phyloP scores from a whole-genome alignment of 2,329 filamentous ascomycete species.

The Aspergillus texensis region DNA sequence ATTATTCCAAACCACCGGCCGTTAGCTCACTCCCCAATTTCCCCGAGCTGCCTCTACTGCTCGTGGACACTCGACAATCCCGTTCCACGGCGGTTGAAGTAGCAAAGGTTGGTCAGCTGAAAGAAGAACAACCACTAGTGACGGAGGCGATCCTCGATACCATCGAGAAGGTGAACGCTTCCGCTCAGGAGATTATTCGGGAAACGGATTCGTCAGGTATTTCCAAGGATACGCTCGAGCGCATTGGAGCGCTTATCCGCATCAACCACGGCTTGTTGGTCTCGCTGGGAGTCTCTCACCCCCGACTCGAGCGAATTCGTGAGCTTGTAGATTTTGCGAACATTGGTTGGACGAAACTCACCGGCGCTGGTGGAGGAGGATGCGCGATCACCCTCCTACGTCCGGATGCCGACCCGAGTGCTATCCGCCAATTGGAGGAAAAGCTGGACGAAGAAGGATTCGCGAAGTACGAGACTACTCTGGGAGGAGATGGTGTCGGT shows the following conservation, averaged over 20 bases:
- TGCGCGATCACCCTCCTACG: constrained; percentile 91
- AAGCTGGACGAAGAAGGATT: constrained; percentile 74
- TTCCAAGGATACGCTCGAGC: constrained; percentile 65
- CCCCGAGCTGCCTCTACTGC: constrained; percentile 83
- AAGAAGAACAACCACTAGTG: constrained; percentile 71
- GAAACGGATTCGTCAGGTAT: constrained; percentile 69
- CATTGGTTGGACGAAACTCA: constrained; percentile 96
- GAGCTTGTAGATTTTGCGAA: constrained; percentile 87
- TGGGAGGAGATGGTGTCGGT: constrained; percentile 91
- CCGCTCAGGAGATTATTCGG: constrained; percentile 58
- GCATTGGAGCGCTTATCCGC: constrained; percentile 83
- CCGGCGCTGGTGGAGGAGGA: constrained; percentile 90
- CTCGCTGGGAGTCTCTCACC: constrained; percentile 92
- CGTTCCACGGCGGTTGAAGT: constrained; percentile 87
- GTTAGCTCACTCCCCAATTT: constrained; percentile 83
- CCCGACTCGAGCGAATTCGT: constrained; percentile 84
- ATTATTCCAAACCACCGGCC: constrained; percentile 74
- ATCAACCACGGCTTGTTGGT: constrained; percentile 92
- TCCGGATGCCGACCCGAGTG: constrained; percentile 60
- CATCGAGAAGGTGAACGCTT: constrained; percentile 68
- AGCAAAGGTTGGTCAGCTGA: constrained; percentile 77
- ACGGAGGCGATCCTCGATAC: constrained; percentile 80
- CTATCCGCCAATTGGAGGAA: constrained; percentile 64
- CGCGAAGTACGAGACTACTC: constrained; percentile 80
- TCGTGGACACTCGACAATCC: constrained; percentile 85